Base-by-base conservation (phyloP, 441 rosid genomes). In the Heliophila coronopifolia region DNA sequence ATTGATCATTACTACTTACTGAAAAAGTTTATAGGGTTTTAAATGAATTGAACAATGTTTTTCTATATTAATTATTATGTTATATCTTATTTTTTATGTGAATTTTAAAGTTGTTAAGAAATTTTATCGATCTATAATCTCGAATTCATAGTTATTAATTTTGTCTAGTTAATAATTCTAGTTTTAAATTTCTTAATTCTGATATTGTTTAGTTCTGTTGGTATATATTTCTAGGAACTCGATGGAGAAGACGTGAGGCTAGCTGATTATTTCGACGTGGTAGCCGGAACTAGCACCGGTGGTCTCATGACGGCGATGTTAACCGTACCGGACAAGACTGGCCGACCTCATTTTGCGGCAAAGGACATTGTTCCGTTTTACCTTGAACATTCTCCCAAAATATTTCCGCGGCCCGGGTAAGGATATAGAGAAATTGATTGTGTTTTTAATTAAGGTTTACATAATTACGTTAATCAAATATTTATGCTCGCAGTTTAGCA, bases 221-320 rank as follows among this genome's bases (percentile, higher is more conserved):
- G 16, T 36, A 5, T 30, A 24, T 39, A 9, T 28, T 32, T 48
- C n/a, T n/a, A 81, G 89, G 70, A 67, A 18, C 38, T 81, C 2
- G 89, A 78, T 9, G 79, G 79, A 3, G 60, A 74, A 42, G 72
- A 58, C 6, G 79, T n/a, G 36, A 78, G 84, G 52, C 56, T 81
- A 3, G 84, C 73, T 6, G 89, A 81, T 63, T 78, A 78, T 33
- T 81, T 81, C 22, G 83, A 81, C 34, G 77, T 78, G 47, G 38
- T 78, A 1, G 71, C 84, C 3, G 84, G 84, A 26, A 81, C 84
- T 3, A 78, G 89, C 43, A 81, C 89, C 9, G 88, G 88, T n/a
- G 84, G 84, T 7, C 80, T 81, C 9, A 36, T 81, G 24, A 68
- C 88, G 3, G 73, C 77, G 13, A 74, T 78, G 88, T 47, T 81